Evolutionary conservation across 176 grass and related monocot species (phyloP).

Genomic region (Bromus sterilis): DNA sequence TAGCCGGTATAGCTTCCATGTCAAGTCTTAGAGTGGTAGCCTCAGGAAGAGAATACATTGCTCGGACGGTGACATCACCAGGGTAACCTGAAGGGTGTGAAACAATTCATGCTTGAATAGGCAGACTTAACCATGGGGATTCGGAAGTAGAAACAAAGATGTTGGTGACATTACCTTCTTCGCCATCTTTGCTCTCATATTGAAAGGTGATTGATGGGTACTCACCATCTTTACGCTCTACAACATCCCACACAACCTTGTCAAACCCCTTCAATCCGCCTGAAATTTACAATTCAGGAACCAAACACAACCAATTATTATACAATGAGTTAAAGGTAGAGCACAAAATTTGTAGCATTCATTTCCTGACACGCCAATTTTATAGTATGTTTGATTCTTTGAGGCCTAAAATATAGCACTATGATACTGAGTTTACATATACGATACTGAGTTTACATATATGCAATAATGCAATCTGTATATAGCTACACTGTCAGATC

Average conservation of each 20-base stretch:
- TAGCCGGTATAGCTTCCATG: conserved; percentile 62
- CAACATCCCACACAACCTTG: conserved; percentile 73
- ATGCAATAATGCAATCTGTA: too few relatives aligned
- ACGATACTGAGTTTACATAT: not conserved
- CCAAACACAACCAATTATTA: not conserved
- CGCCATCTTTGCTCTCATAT: conserved; percentile 74
- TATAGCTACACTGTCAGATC: not conserved
- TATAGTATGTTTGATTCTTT: not conserved
- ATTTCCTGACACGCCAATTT: not conserved
- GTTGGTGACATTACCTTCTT: conserved; percentile 54
- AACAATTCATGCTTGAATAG: not conserved
- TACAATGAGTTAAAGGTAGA: not conserved
- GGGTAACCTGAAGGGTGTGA: conserved; percentile 51
- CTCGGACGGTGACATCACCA: conserved; percentile 51
- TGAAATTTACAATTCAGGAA: conserved; percentile 23
- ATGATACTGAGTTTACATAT: not conserved
- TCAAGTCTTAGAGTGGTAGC: conserved; percentile 58
- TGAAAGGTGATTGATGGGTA: conserved; percentile 72
- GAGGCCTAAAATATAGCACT: not conserved
- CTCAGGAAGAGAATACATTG: conserved; percentile 61
- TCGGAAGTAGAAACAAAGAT: not conserved
- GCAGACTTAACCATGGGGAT: not conserved
- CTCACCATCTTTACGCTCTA: conserved; percentile 49
- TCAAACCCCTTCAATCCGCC: conserved; percentile 79
- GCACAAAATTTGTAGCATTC: not conserved